A percentile compares a stretch with the other conserved stretches of the same genome.
phyloP scores from a whole-genome alignment of 495 filamentous ascomycete genomes.

The Glarea lozoyensis region DNA sequence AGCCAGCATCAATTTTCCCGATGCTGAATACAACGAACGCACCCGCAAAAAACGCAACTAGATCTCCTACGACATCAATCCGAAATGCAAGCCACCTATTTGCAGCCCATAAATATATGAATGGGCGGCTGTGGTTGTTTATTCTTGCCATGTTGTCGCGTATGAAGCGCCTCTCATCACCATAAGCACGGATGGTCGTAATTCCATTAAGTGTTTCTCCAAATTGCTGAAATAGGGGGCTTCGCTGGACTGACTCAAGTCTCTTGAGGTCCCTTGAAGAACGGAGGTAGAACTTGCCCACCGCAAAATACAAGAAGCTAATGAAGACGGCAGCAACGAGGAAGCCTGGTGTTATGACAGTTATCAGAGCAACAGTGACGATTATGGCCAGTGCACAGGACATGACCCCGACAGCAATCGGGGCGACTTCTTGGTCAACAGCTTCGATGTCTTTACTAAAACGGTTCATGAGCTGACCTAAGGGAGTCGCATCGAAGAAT shows the following conservation, averaged over 20 bases:
- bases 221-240: slow-evolving; percentile 96
- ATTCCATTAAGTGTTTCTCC: slow-evolving; percentile 93
- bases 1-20: slow-evolving; percentile 82
- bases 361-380: slow-evolving; percentile 87
- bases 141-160: slow-evolving; percentile 85
- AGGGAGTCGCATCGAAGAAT: slow-evolving; percentile 95
- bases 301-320: slow-evolving; percentile 66
- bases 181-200: slow-evolving; percentile 96
- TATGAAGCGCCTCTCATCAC: slow-evolving; percentile 87
- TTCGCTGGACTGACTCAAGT: slow-evolving; percentile 87
- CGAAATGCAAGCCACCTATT: slow-evolving; percentile 95
- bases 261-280: slow-evolving; percentile 91
- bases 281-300: slow-evolving; percentile 82
- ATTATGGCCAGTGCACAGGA: slow-evolving; percentile 53
- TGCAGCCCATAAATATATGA: slow-evolving; percentile 94
- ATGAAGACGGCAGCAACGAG: slow-evolving; percentile 84
- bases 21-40: slow-evolving; percentile 81
- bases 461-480: slow-evolving; percentile 96
- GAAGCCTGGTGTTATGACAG: slow-evolving; percentile 86
- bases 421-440: slow-evolving; percentile 91
- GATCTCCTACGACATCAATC: slow-evolving; percentile 81
- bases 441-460: slow-evolving; percentile 97
- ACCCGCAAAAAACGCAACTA: slow-evolving; percentile 91
- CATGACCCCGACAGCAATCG: slow-evolving; percentile 64
- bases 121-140: slow-evolving; percentile 85